phyloP scores from a whole-genome alignment of 805 yeast species.

The Candida nitratophila region DNA sequence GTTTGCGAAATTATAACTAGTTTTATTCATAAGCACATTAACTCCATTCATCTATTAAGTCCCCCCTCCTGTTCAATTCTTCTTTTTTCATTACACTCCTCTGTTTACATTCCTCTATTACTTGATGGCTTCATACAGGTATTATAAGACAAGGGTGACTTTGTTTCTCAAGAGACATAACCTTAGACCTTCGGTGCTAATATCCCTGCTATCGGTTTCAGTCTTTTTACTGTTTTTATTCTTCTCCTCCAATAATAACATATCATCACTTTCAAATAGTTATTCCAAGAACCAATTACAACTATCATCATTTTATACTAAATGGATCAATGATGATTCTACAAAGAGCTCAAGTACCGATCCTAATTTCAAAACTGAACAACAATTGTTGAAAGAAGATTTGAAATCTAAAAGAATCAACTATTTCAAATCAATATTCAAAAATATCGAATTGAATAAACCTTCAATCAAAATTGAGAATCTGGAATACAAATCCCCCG shows the following conservation, averaged over 20 bases:
- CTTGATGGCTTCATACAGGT: conserved; percentile 1
- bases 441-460: conserved; percentile 12
- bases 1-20: no score
- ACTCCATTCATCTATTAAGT: no score
- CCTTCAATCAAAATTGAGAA: conserved; percentile 13
- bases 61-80: no score
- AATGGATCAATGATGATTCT: conserved; percentile 12
- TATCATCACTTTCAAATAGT: background rate
- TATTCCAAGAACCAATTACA: conserved; percentile 6
- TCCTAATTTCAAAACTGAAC: no score
- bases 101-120: background rate
- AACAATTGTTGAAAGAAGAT: no score
- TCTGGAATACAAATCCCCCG: conserved; percentile 9
- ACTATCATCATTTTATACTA: conserved; percentile 16
- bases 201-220: background rate
- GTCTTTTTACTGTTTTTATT: background rate
- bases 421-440: conserved; percentile 14
- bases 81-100: background rate
- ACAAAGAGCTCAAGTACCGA: no score
- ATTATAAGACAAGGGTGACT: background rate
- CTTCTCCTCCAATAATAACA: background rate
- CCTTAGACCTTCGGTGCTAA: background rate
- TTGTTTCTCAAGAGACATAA: background rate
- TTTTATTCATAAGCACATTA: no score
- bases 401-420: conserved; percentile 11